phyloP scores from a whole-genome alignment of 306 rosid genomes.

The Alnus glutinosa region DNA sequence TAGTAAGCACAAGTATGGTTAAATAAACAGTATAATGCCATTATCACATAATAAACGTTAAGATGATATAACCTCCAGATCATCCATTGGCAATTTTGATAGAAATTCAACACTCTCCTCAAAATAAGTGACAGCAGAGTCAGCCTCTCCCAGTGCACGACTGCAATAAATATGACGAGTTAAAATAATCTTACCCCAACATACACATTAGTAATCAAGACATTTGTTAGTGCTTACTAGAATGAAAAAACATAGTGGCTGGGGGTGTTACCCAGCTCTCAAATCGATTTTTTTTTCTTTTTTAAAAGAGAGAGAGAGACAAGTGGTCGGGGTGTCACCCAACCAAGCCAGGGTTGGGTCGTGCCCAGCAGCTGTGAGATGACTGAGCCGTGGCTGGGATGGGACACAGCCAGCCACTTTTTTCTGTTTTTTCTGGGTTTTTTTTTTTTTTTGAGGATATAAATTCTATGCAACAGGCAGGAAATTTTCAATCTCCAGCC shows the following conservation, averaged over 20 bases:
- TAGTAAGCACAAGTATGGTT: background rate
- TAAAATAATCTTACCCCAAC: conserved; percentile 9
- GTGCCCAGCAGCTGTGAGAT: no score
- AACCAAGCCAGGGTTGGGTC: no score
- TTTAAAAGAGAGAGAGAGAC: no score
- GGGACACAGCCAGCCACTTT: no score
- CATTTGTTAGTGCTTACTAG: background rate
- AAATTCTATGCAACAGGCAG: background rate
- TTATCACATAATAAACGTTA: conserved; percentile 24
- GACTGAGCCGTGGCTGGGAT: no score
- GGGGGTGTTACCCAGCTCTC: no score
- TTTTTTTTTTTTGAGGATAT: no score
- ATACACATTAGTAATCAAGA: conserved; percentile 16
- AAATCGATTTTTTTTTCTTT: no score
- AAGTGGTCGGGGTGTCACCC: no score
- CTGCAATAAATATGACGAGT: conserved; percentile 45
- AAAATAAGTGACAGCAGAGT: conserved; percentile 72
- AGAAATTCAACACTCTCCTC: conserved; percentile 89
- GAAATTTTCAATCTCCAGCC: background rate
- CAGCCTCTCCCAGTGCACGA: conserved; percentile 83
- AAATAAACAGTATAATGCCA: background rate
- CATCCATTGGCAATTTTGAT: conserved; percentile 75
- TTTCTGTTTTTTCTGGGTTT: no score
- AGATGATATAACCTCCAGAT: conserved; percentile 62
- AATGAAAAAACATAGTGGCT: no score